Evolutionary conservation across 352 stramenopile genomes (phyloP), one percentile per base, ranked within the genome.

Genomic region (Phytopythium sindhum): DNA sequence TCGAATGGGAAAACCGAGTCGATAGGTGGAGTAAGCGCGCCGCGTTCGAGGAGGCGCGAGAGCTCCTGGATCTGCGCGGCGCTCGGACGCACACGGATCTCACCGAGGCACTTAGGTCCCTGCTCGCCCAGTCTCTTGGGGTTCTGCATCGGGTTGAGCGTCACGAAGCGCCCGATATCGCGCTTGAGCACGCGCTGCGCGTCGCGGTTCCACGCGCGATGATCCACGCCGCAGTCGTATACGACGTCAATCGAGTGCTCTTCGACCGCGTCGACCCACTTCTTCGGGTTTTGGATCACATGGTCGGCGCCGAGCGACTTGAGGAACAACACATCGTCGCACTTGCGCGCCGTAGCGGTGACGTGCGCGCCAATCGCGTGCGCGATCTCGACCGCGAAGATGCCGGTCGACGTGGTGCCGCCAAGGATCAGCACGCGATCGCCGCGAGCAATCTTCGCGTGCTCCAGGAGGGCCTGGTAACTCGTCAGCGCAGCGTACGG

Each of bases 211-310:
- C 66, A 76, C 15, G 72, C 58, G 39, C 62, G 56, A 52, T 61
- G 51, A 53, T 77, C 69, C n/a, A 77, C 58, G 19, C 64, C 69
- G 44, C 72, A 77, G 64, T 77, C 73, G 64, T 77, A 80, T 39
- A 80, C 44, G 26, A 77, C 54, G 17, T 80, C 72, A 26, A 80
- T 33, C 45, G 72, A 78, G 64, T 81, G 65, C 6, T 73, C 58
- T 51, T 75, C 47, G 60, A 79, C 17, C 60, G 64, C 66, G 51
- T 74, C 63, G 53, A 39, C 61, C 73, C 67, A 76, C 45, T 69
- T 64, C 61, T 81, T 77, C n/a, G 76, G 79, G 60, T 78, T 83
- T 58, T 92, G 78, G 31, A 94, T 73, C 41, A 90, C 69, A 39
- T 81, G 66, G 39, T 87, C 71, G 17, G 64, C 68, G 35, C 77